Base-by-base conservation (phyloP, 2,329 filamentous ascomycete genomes). In the Hymenoscyphus scutula region DNA sequence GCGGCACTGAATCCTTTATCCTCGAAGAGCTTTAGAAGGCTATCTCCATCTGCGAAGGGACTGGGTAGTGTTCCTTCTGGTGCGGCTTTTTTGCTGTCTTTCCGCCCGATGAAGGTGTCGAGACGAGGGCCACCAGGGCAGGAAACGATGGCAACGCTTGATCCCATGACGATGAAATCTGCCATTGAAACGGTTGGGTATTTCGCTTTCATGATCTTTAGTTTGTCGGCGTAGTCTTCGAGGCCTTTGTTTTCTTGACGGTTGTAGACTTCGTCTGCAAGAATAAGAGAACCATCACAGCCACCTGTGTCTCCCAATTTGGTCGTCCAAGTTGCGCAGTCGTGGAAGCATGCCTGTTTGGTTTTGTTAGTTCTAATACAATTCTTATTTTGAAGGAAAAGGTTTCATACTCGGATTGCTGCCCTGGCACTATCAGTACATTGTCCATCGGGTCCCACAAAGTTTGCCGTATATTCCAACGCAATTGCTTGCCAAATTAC, bases 401-500 rank as follows among this genome's bases (percentile, higher is more conserved):
- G 10, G 38, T 11, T 5, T 53, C 63, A 38, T 59, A 68, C 61
- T 53, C 63, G 41, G 41, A 68, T 68, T 13, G 66, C 66, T 19
- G 66, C 66, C 56, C 66, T 27, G 5, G 66, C 66, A 45, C 62
- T 48, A 38, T 66, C 64, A 34, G 62, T 68, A 32, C 66, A 68
- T 60, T 66, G 61, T 32, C 61, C 56, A 45, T 56, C 38, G 5
- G n/a, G 10, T 15, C 53, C 59, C 19, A 37, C 19, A 29, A 61
- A 61, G 17, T 30, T 60, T 15, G 45, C 37, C 25, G n/a, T 56
- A 10, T 25, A 60, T 23, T 65, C 58, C 10, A 57, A 17, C 41
- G 65, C 60, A 34, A 64, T 51, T 38, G 29, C 55, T 17, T 45
- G 27, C 58, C 58, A 64, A 25, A 75, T 85, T 66, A 83, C 84